phyloP scores from a whole-genome alignment of 2,329 filamentous ascomycete species.

The Chaetomiaceae sp. region DNA sequence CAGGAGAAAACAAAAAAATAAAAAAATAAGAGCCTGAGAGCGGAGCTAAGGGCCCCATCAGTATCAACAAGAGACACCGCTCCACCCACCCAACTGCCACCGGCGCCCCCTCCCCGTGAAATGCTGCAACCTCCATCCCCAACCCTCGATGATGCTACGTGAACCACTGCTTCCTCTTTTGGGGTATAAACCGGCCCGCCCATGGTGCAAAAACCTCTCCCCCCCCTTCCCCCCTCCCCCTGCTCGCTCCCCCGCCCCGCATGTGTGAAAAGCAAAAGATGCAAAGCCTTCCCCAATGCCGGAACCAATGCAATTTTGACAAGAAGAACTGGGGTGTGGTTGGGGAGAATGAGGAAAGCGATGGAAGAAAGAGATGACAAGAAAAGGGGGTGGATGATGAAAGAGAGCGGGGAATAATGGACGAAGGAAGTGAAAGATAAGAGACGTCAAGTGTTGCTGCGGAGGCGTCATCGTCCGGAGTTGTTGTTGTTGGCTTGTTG shows the following conservation, averaged over 20 bases:
- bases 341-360: background rate
- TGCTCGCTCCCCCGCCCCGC: no score
- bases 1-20: background rate
- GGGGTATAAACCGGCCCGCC: slow-evolving; percentile 13
- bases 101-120: background rate
- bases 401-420: no score
- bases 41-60: no score
- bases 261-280: slow-evolving; percentile 9
- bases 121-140: background rate
- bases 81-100: background rate
- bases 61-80: background rate
- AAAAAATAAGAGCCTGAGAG: no score
- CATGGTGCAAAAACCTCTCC: slow-evolving; percentile 6
- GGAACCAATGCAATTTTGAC: slow-evolving; percentile 12
- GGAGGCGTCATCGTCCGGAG: background rate
- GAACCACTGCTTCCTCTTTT: slow-evolving; percentile 7
- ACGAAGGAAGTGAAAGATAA: background rate
- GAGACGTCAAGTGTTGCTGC: background rate
- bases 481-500: no score
- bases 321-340: slow-evolving; percentile 3
- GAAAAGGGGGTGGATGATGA: background rate
- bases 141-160: background rate
- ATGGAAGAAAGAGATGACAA: slow-evolving; percentile 3
- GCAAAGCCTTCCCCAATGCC: slow-evolving; percentile 13
- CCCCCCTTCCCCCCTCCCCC: background rate